Evolutionary conservation across 345 rosid genomes (phyloP), one percentile per base, ranked within the genome.

Genomic region (Firmiana major): DNA sequence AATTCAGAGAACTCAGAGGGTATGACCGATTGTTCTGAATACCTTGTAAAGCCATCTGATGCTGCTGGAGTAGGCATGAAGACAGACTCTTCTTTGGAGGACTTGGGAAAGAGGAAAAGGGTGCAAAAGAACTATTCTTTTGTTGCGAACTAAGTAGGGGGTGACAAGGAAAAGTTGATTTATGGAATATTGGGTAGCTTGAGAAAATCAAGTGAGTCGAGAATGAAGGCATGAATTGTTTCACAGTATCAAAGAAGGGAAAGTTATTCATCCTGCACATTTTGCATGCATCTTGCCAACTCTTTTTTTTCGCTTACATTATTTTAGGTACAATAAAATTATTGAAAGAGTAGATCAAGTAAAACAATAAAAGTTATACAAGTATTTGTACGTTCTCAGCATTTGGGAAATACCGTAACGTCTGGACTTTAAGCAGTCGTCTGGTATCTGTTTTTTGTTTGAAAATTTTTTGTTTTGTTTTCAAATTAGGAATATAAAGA

Each of bases 121-220:
- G 48, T 74, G 71, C 64, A 81, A 17, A 92, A 84, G 89, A 83
- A 70, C 17, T 88, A 87, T 80, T 75, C 90, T 77, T 86, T 84
- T 80, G 90, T 87, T 49, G 85, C 87, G 66, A 93, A 87, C 21
- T 66, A 85, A 1, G 82, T 17, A 60, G 79, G 22, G 24, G 21
- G 71, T 1, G 71, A 81, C 62, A 83, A 77, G 67, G 86, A 87
- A 36, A 83, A 86, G 80, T 63, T 87, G 77, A 70, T 90, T 51
- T 86, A 88, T 55, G 88, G 87, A 75, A 84, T 93, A 43, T 78
- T 93, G 80, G 83, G 87, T 54, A 80, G 84, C 75, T 79, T 90
- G 82, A 84, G 77, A 82, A 90, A 88, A 85, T 68, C 87, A 43
- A 68, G 72, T 17, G 85, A 85, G 65, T 78, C 86, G 4, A 79